These are phyloP conservation scores for Schizopora paradoxa DNA, from an alignment of 1,284 basidiomycete genomes.

Conservation along the genomic window DNA sequence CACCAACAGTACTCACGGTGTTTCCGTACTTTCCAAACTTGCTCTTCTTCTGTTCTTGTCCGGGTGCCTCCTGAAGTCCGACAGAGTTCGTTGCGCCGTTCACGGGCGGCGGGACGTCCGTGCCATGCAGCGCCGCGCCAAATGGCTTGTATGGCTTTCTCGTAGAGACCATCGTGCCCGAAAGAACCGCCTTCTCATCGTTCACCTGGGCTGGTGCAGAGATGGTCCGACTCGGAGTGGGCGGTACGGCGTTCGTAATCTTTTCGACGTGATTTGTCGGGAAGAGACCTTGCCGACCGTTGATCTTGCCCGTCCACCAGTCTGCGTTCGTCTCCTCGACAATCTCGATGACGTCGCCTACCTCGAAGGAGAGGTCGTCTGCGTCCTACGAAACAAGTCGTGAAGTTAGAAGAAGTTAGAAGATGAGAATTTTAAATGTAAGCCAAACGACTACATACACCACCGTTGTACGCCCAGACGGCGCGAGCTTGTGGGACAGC, in stretches of 20 bases:
- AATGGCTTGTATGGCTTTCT: conserved; percentile 15
- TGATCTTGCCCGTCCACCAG: conserved; percentile 59
- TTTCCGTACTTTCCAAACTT: conserved; percentile 24
- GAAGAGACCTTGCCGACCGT: conserved; percentile 58
- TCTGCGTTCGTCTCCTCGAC: conserved; percentile 55
- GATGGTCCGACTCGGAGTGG: conserved; percentile 20
- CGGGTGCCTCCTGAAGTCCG: conserved; percentile 17
- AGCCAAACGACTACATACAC: conserved; percentile 30
- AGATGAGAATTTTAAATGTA: not conserved
- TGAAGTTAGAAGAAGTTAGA: conserved; percentile 11
- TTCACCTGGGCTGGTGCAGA: conserved; percentile 20
- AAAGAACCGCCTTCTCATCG: conserved; percentile 1
- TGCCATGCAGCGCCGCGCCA: conserved; percentile 15
- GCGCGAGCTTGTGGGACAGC: conserved; percentile 46
- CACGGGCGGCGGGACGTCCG: conserved; percentile 13
- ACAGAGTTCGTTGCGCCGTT: conserved; percentile 16
- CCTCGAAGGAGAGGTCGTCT: conserved; percentile 52
- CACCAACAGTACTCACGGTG: conserved; percentile 4
- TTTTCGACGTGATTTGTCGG: conserved; percentile 60
- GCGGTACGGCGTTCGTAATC: conserved; percentile 23
- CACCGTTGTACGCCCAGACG: conserved; percentile 59
- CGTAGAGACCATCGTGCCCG: conserved; percentile 1
- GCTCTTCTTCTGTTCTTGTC: conserved; percentile 24
- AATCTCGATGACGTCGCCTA: conserved; percentile 56
- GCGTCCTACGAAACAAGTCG: conserved; percentile 38